Base-by-base conservation (phyloP, 306 rosid species). In the Cucurbita pepo region DNA sequence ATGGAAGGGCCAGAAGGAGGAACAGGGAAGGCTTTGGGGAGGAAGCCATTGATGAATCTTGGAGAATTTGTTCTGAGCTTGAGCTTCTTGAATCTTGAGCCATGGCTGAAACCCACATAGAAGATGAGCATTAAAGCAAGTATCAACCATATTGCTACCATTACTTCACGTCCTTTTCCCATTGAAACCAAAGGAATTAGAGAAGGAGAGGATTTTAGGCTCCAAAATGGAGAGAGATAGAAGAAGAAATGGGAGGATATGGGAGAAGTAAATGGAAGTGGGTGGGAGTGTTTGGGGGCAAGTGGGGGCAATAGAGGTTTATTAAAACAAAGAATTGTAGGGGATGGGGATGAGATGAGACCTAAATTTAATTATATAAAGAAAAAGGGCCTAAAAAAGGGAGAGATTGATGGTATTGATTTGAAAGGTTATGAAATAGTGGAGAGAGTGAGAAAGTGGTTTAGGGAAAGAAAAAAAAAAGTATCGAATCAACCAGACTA, bases 1-100 rank as follows among this genome's bases (percentile, higher is more conserved):
- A 77, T 88, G 11, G 98, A 93, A 74, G 98, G 98, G 4, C 88
- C 96, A n/a, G 98, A 93, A 60, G 94, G 88, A 57, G 97, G 91
- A 69, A 83, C 73, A 44, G 90, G 87, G 56, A 51, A 58, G 19
- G 82, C 94, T 77, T 86, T 93, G 3, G 97, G 98, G 70, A 86
- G 66, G 73, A 72, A 93, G 7, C 87, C 90, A 50, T 58, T 69
- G 82, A 90, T 75, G 36, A 61, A 80, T 21, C 9, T 71, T 62
- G 69, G 65, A 34, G 59, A 75, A 59, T 34, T 52, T 1, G 16
- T 80, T 57, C 78, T 66, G 56, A 90, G 51, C 74, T 70, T 85
- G 7, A 7, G 58, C 11, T 69, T 58, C 7, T 53, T 69, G 9
- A 48, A 4, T 10, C 74, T 69, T 30, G 74, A 69, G 30, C 59